Conservation (phyloP, 805 yeast species). For the Torulaspora franciscae region DNA sequence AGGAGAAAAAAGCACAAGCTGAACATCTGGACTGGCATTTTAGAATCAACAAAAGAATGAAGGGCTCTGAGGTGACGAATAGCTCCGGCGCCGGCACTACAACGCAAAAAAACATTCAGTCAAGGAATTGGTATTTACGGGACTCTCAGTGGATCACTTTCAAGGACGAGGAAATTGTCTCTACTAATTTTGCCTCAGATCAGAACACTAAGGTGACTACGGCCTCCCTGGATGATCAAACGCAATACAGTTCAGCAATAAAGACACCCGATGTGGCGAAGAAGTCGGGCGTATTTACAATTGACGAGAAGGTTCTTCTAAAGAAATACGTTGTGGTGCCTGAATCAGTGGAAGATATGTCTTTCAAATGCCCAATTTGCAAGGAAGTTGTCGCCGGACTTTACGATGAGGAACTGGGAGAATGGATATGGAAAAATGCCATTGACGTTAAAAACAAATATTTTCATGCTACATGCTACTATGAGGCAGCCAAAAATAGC, state of each 20-base stretch:
- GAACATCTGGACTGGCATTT: slow-evolving; percentile 95
- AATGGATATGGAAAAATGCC: slow-evolving; percentile 78
- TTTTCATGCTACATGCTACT: slow-evolving; percentile 63
- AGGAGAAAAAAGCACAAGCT: slow-evolving; percentile 50
- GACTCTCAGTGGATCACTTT: slow-evolving; percentile 68
- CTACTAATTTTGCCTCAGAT: slow-evolving; percentile 27
- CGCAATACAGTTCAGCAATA: slow-evolving; percentile 1
- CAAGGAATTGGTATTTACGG: slow-evolving; percentile 77
- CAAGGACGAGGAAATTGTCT: slow-evolving; percentile 60
- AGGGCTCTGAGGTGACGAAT: slow-evolving; percentile 34
- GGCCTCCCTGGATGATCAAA: slow-evolving; percentile 18
- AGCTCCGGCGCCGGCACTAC: slow-evolving; percentile 12
- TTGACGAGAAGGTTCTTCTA: slow-evolving; percentile 34
- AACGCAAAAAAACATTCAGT: slow-evolving; percentile 47
- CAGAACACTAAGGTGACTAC: slow-evolving; percentile 13
- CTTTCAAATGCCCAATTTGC: slow-evolving; percentile 62
- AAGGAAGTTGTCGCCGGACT: slow-evolving; percentile 58
- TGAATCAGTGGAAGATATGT: slow-evolving; percentile 52
- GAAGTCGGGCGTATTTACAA: slow-evolving; percentile 7
- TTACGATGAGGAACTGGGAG: slow-evolving; percentile 69
- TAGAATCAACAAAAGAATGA: slow-evolving; percentile 75
- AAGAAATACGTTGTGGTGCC: slow-evolving; percentile 62
- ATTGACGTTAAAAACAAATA: slow-evolving; percentile 46
- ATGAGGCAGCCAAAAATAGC: slow-evolving; percentile 45
- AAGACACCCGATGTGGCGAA: slow-evolving; percentile 1